Base-by-base conservation (phyloP, 495 filamentous ascomycete genomes). In the Hypoxylon lienhwacheense region DNA sequence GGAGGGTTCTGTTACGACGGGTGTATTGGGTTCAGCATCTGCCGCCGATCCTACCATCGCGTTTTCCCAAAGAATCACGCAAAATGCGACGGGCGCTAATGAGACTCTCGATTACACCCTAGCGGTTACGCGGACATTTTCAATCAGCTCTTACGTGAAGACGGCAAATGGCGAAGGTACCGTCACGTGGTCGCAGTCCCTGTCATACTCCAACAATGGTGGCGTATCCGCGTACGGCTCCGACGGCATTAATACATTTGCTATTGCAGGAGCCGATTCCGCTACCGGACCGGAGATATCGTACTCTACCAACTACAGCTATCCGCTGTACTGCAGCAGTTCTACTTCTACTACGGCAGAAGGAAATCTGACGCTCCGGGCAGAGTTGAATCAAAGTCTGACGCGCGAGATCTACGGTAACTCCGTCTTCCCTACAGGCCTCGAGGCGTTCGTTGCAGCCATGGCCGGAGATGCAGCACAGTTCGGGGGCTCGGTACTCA, bases 51-150 rank as follows among this genome's bases (percentile, higher is more conserved):
- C 77, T 0, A 63, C 57, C 12, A 73, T 74, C 43, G 58, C 55
- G 1, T 66, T 73, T 39, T 68, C 66, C 6, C 78, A 78, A 44
- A 40, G 59, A 10, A 48, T 81, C 21, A 75, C 67, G 1, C 72
- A 75, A 44, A 72, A 73, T 41, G 39, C 66, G 0, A 80, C 76
- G 21, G 83, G 81, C 7, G 73, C 62, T 2, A 88, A 88, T 65
- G 73, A 80, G 52, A 85, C 84, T 3, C 65, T 90, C 25, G 70
- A 61, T 11, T 95, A 87, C 61, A 76, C 68, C 15, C 77, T 88
- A 0, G 60, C 70, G 0, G 87, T 83, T 0, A 65, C 77, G 20
- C 80, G 91, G 15, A 67, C 64, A 2, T 63, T 95, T 8, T 76
- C 64, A 1, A 69, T 88, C 12, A 71, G 61, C 10, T 83, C 84